Base-by-base conservation (phyloP, 2,329 filamentous ascomycete genomes). In the Claviceps paspali region DNA sequence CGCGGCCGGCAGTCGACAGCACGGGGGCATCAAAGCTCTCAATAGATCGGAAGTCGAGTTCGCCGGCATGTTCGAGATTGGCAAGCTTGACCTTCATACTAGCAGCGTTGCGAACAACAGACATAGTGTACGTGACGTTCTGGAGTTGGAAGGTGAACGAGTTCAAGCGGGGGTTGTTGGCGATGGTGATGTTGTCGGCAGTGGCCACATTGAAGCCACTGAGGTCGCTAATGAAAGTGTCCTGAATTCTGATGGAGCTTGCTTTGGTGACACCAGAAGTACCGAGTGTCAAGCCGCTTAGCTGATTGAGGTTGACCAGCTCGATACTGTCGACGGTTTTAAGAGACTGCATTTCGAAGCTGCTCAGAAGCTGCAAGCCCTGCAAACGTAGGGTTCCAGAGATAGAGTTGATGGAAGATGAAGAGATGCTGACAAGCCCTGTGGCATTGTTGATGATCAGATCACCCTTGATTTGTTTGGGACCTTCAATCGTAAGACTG, bases 81-180 rank as follows among this genome's bases (percentile, higher is more conserved):
- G 82, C 77, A 62, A 98, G 79, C 41, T 68, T 69, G 47, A 92
- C 61, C 43, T 70, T 62, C 49, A 94, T 71, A 46, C 76, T 67
- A 47, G 72, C 64, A 53, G 80, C 79, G 68, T 98, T 98, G 67
- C 79, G 77, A 50, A 77, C 74, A 55, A 98, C 76, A 52, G 71
- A 76, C 37, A 95, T 65, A 33, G 68, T 59, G 39, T 72, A 67
- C 46, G 71, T 80, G 50, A 94, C 73, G 63, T 82, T 88, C 57
- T 70, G 70, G 41, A 96, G 70, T 55, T 81, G 73, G 60, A 86
- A 82, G 54, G 74, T 73, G 65, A 92, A 82, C 43, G 67, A 68
- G 54, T 72, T 74, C 49, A 98, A 70, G 55, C 80, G 79, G 43
- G 65, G 65, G 76, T 96, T 96, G 78, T 94, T 94, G 72, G 83